phyloP scores from a whole-genome alignment of 1,284 basidiomycete species.

The Caloboletus inedulis region DNA sequence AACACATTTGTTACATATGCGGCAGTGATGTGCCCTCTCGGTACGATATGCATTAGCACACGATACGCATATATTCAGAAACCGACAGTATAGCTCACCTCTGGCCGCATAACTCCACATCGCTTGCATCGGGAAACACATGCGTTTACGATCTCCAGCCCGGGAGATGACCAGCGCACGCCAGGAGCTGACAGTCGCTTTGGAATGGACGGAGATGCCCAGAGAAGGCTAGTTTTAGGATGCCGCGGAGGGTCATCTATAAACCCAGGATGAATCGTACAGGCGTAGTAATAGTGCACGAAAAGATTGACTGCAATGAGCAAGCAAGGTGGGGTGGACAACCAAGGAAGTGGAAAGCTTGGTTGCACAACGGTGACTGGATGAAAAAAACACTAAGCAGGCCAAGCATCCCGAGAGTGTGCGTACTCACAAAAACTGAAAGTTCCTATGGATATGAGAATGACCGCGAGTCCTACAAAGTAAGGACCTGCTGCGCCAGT shows the following conservation, averaged over 20 bases:
- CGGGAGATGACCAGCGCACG: conserved; percentile 34
- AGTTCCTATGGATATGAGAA: conserved; percentile 67
- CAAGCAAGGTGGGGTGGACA: conserved; percentile 64
- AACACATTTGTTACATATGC: conserved; percentile 88
- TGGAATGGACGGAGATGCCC: conserved; percentile 46
- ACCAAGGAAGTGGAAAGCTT: conserved; percentile 46
- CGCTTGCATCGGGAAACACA: conserved; percentile 60
- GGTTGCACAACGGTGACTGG: conserved; percentile 75
- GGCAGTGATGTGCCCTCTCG: conserved; percentile 93
- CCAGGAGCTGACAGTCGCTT: conserved; percentile 7
- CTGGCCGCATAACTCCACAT: conserved; percentile 74
- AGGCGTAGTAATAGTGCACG: conserved; percentile 82
- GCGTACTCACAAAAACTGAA: conserved; percentile 76
- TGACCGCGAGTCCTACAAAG: conserved; percentile 77
- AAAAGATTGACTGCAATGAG: conserved; percentile 78
- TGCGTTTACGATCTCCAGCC: conserved; percentile 51
- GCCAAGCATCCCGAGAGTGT: neutral
- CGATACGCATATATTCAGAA: neutral
- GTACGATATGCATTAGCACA: conserved; percentile 17
- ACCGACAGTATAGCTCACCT: conserved; percentile 53
- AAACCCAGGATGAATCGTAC: conserved; percentile 75
- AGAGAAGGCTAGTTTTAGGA: conserved; percentile 44
- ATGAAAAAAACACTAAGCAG: neutral
- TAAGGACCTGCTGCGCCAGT: conserved; percentile 90
- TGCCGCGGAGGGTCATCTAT: conserved; percentile 39